Evolutionary conservation across 257 asterid species (phyloP), one percentile per base, ranked within the genome.

Genomic region (Gentiana macrophylla): DNA sequence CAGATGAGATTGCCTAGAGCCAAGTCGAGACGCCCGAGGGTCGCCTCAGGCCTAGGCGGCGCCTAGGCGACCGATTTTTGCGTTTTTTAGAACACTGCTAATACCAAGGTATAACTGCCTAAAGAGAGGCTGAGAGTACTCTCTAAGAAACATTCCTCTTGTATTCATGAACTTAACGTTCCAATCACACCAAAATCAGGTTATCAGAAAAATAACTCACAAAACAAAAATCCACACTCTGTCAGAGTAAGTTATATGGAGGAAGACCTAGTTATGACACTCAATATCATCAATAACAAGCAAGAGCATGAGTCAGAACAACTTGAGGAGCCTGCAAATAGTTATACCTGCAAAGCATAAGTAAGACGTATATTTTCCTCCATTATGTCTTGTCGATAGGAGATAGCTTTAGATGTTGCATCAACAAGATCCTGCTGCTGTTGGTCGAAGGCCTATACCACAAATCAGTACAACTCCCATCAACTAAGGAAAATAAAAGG

Each of bases 281-380:
- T 9, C 50, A 13, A 35, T 37, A 57, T 4, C 33, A 59, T 13
- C 6, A 47, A 12, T 8, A 37, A 5, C 34, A 61, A 12, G 15
- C 6, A 47, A 12, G 15, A 37, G 3, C 34, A 61, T 34, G 15
- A 47, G 46, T 34, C 6, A 36, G 38, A 3, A 35, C 6, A 8
- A 53, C 1, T 24, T 2, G 24, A 44, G 35, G 33, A 2, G 48
- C 34, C 37, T 50, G 48, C 43, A n/a, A 50, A 37, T 49, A 55
- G 32, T 49, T 4, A 56, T 76, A 89, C 98, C 98, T 92, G 99
- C 54, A 92, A 74, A 56, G 95, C 86, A 80, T 88, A 92, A 36
- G 93, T 84, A 62, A 92, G 94, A 69, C 94, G 97, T 50, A 92
- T 94, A 66, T 92, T 92, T 76, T 88, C 97, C 78, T 92, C 99